These are phyloP conservation scores for Staphylotrichum tortipilum DNA, from an alignment of 495 filamentous ascomycete genomes.

Conservation along the genomic window DNA sequence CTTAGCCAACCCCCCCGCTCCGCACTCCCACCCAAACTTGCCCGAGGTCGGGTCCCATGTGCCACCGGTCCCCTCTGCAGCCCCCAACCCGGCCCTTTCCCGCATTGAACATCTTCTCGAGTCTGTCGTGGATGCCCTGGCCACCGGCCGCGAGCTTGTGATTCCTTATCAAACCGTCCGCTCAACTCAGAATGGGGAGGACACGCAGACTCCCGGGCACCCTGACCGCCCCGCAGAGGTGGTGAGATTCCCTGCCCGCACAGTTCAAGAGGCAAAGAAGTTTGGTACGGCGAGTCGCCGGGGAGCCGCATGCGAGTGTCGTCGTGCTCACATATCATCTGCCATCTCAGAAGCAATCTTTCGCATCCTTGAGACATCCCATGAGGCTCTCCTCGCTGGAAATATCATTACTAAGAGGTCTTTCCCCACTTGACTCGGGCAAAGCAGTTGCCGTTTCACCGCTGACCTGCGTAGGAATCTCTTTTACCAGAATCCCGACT, in stretches of 20 bases:
- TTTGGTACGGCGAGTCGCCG: conserved; percentile 27
- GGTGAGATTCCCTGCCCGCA: conserved; percentile 34
- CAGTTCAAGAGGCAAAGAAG: conserved; percentile 24
- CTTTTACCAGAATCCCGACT: conserved; percentile 75
- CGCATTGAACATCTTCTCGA: conserved; percentile 48
- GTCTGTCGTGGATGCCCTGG: conserved; percentile 40
- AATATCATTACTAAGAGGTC: conserved; percentile 72
- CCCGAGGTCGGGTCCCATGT: background rate
- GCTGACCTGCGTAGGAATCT: conserved; percentile 56
- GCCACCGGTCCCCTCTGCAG: conserved; percentile 3
- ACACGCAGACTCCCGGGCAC: background rate
- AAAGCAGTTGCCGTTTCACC: too few species aligned
- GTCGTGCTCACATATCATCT: background rate
- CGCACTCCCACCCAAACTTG: too few species aligned
- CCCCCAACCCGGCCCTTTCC: conserved; percentile 29
- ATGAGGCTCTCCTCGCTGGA: conserved; percentile 55
- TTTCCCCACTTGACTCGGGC: background rate
- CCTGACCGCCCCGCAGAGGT: conserved; percentile 7
- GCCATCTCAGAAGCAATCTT: conserved; percentile 38
- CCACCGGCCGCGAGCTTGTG: conserved; percentile 32
- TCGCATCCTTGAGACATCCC: conserved; percentile 60
- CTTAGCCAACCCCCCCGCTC: too few species aligned
- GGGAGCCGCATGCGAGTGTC: background rate
- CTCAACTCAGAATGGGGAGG: background rate
- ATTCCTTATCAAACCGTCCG: conserved; percentile 31